Percentiles rank a stretch among this genome's conserved stretches.
Evolutionary conservation across 345 rosid genomes (phyloP).

Genomic region (Dimocarpus longan): DNA sequence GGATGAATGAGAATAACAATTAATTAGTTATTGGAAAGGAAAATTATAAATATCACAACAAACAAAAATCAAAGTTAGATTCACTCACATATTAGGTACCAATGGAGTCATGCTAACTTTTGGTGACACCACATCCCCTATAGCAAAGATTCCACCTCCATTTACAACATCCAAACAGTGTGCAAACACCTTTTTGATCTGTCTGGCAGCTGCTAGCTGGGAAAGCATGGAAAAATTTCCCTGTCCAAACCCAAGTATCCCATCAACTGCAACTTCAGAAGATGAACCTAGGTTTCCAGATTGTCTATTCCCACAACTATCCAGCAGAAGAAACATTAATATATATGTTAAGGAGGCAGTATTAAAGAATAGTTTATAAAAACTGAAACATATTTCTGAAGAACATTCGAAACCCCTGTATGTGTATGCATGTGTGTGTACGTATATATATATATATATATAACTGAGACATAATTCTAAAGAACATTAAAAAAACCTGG

Average conservation of each 20-base stretch:
- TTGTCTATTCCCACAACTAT: constrained; percentile 74
- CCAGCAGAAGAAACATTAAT: constrained; percentile 10
- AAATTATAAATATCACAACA: neutral
- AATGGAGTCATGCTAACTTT: constrained; percentile 67
- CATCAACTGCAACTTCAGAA: constrained; percentile 71
- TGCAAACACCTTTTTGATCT: constrained; percentile 62
- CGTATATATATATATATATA: no score
- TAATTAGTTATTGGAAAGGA: neutral
- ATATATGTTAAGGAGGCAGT: no score
- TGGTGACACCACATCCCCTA: constrained; percentile 73
- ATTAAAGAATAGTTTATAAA: no score
- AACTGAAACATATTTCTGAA: no score
- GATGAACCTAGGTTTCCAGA: constrained; percentile 69
- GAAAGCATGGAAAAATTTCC: constrained; percentile 79
- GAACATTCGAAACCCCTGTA: no score
- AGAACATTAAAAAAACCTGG: no score
- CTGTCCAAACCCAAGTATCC: constrained; percentile 90
- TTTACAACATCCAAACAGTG: constrained; percentile 75
- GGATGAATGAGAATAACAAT: neutral
- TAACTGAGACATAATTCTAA: no score
- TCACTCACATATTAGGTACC: constrained; percentile 71
- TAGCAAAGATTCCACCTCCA: constrained; percentile 90
- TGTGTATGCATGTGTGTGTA: no score
- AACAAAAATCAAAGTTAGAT: constrained; percentile 26
- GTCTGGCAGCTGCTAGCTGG: constrained; percentile 72